Conservation (phyloP, 345 rosid species). For the Euphorbia pulcherrima region DNA sequence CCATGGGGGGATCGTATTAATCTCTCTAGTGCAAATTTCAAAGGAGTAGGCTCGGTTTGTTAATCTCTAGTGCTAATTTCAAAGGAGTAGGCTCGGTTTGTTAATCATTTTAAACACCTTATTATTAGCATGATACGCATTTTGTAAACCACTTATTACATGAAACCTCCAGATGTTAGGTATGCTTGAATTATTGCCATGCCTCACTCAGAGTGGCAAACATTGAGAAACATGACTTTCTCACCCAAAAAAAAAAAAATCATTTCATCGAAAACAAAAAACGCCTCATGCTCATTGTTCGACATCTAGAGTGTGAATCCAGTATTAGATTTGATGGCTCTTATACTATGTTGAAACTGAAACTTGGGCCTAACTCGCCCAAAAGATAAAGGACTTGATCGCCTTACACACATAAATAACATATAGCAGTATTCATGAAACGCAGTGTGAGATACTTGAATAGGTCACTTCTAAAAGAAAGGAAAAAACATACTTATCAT, state of each 20-base stretch:
- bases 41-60: conserved; percentile 45
- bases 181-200: not conserved
- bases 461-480: not conserved
- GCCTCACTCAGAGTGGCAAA: conserved; percentile 1
- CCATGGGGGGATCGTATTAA: conserved; percentile 18
- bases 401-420: not conserved
- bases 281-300: no score
- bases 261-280: no score
- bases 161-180: not conserved
- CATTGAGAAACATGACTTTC: conserved; percentile 16
- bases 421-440: not conserved
- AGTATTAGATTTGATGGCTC: not conserved
- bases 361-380: not conserved
- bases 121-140: conserved; percentile 5
- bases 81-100: no score
- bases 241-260: no score
- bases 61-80: no score
- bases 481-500: not conserved
- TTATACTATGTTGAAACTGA: not conserved
- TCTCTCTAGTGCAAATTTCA: conserved; percentile 29
- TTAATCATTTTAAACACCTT: conserved; percentile 29
- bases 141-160: conserved; percentile 1
- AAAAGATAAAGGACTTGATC: no score
- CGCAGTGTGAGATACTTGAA: not conserved
- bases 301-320: no score